A percentile compares a stretch with the other conserved stretches of the same genome.
Conservation (phyloP, 345 rosid genomes). For the Gossypium turneri region DNA sequence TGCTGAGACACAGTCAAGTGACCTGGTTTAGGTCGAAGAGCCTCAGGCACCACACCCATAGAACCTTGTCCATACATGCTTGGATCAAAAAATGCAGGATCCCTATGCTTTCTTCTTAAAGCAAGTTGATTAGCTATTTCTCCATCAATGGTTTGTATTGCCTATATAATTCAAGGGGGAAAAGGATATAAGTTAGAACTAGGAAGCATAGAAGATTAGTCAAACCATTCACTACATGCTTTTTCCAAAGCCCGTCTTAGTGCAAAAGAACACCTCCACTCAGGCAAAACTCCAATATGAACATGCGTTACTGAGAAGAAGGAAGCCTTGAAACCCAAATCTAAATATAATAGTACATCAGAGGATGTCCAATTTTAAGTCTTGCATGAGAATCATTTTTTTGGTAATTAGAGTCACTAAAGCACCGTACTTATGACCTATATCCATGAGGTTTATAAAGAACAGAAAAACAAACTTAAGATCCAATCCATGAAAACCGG, state of each 20-base stretch:
- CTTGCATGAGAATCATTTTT: background rate
- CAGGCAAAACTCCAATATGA: background rate
- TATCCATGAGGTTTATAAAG: background rate
- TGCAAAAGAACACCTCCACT: background rate
- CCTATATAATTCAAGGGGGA: constrained; percentile 34
- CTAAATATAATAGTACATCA: background rate
- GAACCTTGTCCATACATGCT: constrained; percentile 69
- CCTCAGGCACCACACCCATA: constrained; percentile 72
- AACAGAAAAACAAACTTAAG: background rate
- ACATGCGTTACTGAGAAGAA: background rate
- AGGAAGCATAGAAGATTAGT: background rate
- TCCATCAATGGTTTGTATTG: constrained; percentile 81
- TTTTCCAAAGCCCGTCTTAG: background rate
- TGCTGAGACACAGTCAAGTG: constrained; percentile 81
- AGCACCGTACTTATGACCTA: background rate
- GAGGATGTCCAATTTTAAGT: background rate
- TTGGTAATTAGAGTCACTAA: background rate
- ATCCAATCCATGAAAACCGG: background rate
- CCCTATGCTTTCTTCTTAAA: constrained; percentile 83
- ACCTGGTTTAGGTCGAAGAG: constrained; percentile 95
- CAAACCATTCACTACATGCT: background rate
- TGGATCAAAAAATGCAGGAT: constrained; percentile 67
- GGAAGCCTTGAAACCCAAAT: background rate
- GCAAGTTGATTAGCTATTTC: constrained; percentile 78
- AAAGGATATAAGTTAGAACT: background rate